phyloP scores from a whole-genome alignment of 257 asterid species.

The Primulina tabacum region DNA sequence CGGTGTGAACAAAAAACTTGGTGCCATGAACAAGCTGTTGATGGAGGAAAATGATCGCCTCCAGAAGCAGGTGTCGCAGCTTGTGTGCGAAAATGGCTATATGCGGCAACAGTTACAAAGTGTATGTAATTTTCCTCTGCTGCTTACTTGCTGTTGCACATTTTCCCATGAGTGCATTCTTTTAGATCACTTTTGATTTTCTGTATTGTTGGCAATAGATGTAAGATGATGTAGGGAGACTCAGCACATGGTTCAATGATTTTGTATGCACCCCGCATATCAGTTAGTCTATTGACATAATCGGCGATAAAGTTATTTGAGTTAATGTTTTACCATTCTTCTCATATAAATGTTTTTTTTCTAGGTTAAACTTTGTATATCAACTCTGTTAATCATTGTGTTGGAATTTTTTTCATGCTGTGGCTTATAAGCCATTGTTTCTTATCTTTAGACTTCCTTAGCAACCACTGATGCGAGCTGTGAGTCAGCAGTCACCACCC shows the following conservation, averaged over 20 bases:
- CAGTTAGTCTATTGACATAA: not conserved
- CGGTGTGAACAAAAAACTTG: conserved; percentile 75
- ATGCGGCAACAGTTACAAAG: conserved; percentile 81
- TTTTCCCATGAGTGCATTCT: not conserved
- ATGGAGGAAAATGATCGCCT: conserved; percentile 97
- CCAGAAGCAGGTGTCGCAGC: conserved; percentile 93
- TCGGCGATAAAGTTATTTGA: not conserved
- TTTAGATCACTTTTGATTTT: not conserved
- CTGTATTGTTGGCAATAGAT: not conserved
- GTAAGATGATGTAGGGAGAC: not conserved
- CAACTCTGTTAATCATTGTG: too few relatives aligned
- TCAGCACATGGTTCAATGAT: not conserved
- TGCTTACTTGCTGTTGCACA: conserved; percentile 10
- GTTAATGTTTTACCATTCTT: not conserved
- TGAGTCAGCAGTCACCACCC: conserved; percentile 81
- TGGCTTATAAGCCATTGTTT: not conserved
- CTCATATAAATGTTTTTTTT: not conserved
- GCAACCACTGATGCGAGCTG: conserved; percentile 76
- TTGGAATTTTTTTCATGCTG: not conserved
- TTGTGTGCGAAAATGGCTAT: conserved; percentile 77
- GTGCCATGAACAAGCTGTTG: conserved; percentile 82
- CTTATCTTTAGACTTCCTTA: conserved; percentile 25
- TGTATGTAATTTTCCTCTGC: conserved; percentile 43
- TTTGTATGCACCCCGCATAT: not conserved
- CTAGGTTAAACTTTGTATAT: too few relatives aligned